Evolutionary conservation across 805 yeast species (phyloP), one percentile per base, ranked within the genome.

Genomic region (Yarrowia bubula): DNA sequence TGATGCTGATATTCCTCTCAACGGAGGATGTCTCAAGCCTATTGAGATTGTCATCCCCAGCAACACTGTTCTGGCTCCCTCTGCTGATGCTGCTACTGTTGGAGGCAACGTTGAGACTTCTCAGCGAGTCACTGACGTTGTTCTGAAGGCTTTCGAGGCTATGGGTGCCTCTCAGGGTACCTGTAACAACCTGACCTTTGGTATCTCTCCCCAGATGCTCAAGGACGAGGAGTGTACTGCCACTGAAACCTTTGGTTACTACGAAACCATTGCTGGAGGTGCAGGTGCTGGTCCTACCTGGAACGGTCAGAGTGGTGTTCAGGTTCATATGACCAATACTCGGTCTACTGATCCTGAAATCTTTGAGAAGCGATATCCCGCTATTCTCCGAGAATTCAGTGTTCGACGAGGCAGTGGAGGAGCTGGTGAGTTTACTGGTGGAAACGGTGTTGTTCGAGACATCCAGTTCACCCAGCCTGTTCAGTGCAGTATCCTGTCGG

Each of bases 151-250:
- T 0, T 92, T 95, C 74, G 81, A 84, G 67, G 91, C 92, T 5
- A 89, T 91, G 79, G 98, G 98, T 1, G 97, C 92, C 69, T 92
- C 98, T 0, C 98, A 93, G 76, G 97, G 98, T 47, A 92, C 95
- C 67, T 90, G 97, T 75, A 93, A 95, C 76, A 95, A 93, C 76
- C 84, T 93, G 70, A 92, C 97, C 0, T 93, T 92, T 78, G 98
- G 98, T 28, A 84, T 83, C 32, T 90, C 87, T 67, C 93, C 91
- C 53, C 82, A 83, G 66, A 65, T 44, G 48, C 62, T 67, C 17
- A 48, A 46, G 42, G 43, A 44, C 10, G 38, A 33, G 8, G 77
- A 75, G 65, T 77, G 76, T 10, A 70, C 82, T 69, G 71, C 84
- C 75, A 76, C 80, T 8, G 80, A 82, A 66, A 91, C 92, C 0